Percentiles rank a stretch among this genome's conserved stretches.
Evolutionary conservation across 345 rosid genomes (phyloP).

Genomic region (Microthlaspi erraticum): DNA sequence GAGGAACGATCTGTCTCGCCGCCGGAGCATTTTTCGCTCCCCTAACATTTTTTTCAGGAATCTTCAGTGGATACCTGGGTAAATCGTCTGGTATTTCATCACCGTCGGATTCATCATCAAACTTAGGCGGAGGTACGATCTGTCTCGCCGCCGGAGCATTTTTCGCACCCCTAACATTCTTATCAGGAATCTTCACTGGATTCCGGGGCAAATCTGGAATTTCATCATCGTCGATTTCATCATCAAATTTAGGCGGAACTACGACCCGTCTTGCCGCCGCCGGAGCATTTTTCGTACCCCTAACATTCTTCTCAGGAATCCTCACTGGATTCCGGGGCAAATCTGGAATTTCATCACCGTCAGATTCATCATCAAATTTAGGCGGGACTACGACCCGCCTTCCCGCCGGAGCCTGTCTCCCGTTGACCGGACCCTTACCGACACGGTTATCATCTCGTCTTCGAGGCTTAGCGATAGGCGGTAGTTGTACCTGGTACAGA

Average conservation of each 20-base stretch:
- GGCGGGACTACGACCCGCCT: not conserved
- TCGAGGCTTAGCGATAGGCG: slow-evolving; percentile 25
- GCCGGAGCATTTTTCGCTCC: slow-evolving; percentile 58
- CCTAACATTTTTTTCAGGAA: slow-evolving; percentile 16
- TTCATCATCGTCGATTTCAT: slow-evolving; percentile 13
- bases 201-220: not conserved
- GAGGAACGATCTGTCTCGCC: slow-evolving; percentile 18
- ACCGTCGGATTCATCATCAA: slow-evolving; percentile 28
- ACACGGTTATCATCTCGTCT: slow-evolving; percentile 42
- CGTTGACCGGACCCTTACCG: slow-evolving; percentile 45
- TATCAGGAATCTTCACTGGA: slow-evolving; percentile 1
- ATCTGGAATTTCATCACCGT: not conserved
- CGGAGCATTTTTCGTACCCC: slow-evolving; percentile 56
- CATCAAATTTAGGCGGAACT: slow-evolving; percentile 19
- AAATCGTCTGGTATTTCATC: not conserved
- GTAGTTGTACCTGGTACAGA: slow-evolving; percentile 58
- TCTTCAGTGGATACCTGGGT: not conserved
- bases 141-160: slow-evolving; percentile 59
- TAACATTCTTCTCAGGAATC: not conserved
- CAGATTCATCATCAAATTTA: slow-evolving; percentile 30
- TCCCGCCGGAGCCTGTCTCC: slow-evolving; percentile 64
- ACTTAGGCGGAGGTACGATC: not conserved
- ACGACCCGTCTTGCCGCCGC: slow-evolving; percentile 47
- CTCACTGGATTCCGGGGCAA: not conserved
- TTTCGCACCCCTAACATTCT: slow-evolving; percentile 35